phyloP scores from a whole-genome alignment of 73 alveolate genomes.

The Paramecium tetraurelia region DNA sequence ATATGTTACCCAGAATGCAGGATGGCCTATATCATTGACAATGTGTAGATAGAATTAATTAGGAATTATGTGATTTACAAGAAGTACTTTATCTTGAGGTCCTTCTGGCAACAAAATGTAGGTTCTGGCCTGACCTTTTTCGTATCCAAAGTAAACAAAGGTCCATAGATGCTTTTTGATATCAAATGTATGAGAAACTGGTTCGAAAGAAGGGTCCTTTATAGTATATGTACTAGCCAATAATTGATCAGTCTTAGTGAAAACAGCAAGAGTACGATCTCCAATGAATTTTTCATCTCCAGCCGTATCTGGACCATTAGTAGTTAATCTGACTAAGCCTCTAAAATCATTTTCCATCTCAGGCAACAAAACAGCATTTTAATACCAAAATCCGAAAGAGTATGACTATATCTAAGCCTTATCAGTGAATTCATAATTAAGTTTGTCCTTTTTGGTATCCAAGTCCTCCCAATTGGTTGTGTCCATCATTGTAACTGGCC shows the following conservation, averaged over 20 bases:
- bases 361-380: conserved; percentile 35
- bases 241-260: background rate
- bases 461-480: conserved; percentile 7
- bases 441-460: background rate
- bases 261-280: background rate
- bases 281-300: conserved; percentile 17
- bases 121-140: background rate
- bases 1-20: background rate
- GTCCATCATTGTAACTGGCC: background rate
- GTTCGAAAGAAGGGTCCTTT: conserved; percentile 25
- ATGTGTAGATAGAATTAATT: conserved; percentile 1
- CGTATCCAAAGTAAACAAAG: conserved; percentile 23
- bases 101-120: background rate
- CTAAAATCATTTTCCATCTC: conserved; percentile 12
- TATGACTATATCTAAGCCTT: background rate
- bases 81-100: background rate
- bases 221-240: conserved; percentile 17
- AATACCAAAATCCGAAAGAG: background rate
- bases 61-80: background rate
- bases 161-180: background rate
- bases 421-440: background rate
- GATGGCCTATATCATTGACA: background rate
- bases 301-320: background rate
- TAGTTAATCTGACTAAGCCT: conserved; percentile 14
- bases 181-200: background rate